Percentiles rank a stretch among this genome's conserved stretches.
These are phyloP conservation scores for Euphorbia celastroides DNA, from an alignment of 441 rosid species.

Conservation along the genomic window DNA sequence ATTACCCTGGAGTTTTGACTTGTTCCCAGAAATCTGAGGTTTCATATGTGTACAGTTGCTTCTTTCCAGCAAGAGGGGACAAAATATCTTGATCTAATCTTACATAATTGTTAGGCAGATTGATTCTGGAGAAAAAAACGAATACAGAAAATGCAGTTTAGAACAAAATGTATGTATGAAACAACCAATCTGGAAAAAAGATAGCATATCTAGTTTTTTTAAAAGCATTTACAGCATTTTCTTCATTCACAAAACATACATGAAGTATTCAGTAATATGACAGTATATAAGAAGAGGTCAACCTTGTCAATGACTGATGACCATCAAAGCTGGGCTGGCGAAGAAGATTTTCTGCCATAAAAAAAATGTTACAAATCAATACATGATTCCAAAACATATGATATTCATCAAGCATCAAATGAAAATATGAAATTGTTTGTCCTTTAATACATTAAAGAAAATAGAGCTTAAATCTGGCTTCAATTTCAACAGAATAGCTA, in stretches of 20 bases:
- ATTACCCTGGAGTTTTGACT: constrained; percentile 75
- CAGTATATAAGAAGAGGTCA: constrained; percentile 1
- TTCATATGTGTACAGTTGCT: constrained; percentile 65
- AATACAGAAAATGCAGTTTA: not conserved
- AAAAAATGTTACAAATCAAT: constrained; percentile 1
- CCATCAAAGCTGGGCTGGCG: constrained; percentile 39
- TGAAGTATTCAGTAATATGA: too few species aligned
- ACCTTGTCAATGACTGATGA: constrained; percentile 42
- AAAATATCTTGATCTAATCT: constrained; percentile 84
- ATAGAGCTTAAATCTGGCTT: not conserved
- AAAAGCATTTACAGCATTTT: not conserved
- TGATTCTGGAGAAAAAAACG: constrained; percentile 22
- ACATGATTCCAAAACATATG: not conserved
- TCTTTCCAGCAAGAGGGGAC: constrained; percentile 87
- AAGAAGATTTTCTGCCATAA: constrained; percentile 41
- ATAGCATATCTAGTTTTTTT: not conserved
- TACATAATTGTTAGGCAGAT: constrained; percentile 50
- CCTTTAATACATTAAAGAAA: not conserved
- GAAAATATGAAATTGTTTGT: not conserved
- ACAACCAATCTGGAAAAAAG: not conserved
- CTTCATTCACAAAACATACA: not conserved
- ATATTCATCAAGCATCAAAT: not conserved
- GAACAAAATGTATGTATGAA: not conserved
- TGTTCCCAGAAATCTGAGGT: constrained; percentile 80
- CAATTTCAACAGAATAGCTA: not conserved